Evolutionary conservation across 768 basidiomycete genomes (phyloP), one percentile per base, ranked within the genome.

Genomic region (Tylopilus felleus): DNA sequence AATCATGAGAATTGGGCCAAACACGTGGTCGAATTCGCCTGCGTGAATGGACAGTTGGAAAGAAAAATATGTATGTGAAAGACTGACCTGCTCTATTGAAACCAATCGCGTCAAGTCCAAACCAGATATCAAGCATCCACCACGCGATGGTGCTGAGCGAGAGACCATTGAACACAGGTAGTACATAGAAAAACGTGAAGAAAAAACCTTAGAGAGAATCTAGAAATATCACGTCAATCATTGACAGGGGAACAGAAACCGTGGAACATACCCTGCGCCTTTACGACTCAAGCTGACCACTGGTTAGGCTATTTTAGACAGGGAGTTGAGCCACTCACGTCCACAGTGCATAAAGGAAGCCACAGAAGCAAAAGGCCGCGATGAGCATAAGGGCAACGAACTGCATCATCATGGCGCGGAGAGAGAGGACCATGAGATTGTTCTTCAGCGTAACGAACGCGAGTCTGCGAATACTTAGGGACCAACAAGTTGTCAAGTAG

Each of bases 81-180:
- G 40, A 80, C 88, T 64, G 54, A 92, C 93, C 79, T 22, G 94
- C 83, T 64, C 76, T 77, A 59, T 90, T 82, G 63, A 98, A 97
- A 5, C 95, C 95, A 44, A 78, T 83, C 0, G 93, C 92, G 70
- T 98, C 96, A 7, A 98, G 79, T n/a, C 96, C 96, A 64, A 98
- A 98, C 82, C 83, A 92, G 10, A 94, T 70, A 65, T 95, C 90
- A 22, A 95, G 78, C 85, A 97, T 90, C 92, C 93, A 96, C 93
- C 93, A 97, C 0, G 87, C 84, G 50, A 95, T 91, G 27, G 82
- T 79, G 22, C 81, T 82, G 17, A 5, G 4, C 8, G 29, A 33
- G 16, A 1, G 53, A 49, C 53, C 56, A 59, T 39, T 50, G 28
- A 53, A 38, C 16, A 41, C 3, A 4, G 10, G 19, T n/a, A 28